phyloP scores from a whole-genome alignment of 805 yeast genomes.

The Zygosaccharomyces kombuchaensis region DNA sequence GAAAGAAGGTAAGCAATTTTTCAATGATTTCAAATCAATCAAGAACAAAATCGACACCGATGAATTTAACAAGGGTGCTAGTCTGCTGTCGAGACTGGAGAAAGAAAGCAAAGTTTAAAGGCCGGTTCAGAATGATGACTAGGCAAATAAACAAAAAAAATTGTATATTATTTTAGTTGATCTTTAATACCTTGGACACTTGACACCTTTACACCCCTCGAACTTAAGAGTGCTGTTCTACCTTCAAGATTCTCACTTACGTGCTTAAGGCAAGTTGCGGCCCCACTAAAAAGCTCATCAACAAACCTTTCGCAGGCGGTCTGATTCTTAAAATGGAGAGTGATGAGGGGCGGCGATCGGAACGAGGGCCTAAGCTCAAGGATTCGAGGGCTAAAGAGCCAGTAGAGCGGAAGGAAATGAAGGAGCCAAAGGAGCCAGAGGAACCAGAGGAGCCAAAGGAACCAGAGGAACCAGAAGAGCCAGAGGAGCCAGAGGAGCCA shows the following conservation, averaged over 20 bases:
- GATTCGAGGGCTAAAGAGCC: background rate
- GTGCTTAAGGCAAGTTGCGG: no score
- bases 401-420: background rate
- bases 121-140: background rate
- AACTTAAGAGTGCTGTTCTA: background rate
- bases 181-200: background rate
- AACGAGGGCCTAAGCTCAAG: no score
- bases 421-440: background rate
- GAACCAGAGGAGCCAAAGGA: background rate
- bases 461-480: background rate
- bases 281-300: background rate
- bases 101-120: slow-evolving; percentile 9
- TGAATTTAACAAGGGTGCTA: slow-evolving; percentile 64
- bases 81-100: slow-evolving; percentile 42
- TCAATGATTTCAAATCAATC: slow-evolving; percentile 49
- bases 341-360: background rate
- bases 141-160: background rate
- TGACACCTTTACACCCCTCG: background rate
- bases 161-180: background rate
- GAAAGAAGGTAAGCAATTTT: slow-evolving; percentile 44
- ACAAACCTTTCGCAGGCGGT: background rate
- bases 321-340: background rate
- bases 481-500: background rate
- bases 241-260: background rate
- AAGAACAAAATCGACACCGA: slow-evolving; percentile 43